Percentiles rank a stretch among this genome's conserved stretches.
These are phyloP conservation scores for Viridothelium virens DNA, from an alignment of 495 filamentous ascomycete genomes.

Conservation along the genomic window DNA sequence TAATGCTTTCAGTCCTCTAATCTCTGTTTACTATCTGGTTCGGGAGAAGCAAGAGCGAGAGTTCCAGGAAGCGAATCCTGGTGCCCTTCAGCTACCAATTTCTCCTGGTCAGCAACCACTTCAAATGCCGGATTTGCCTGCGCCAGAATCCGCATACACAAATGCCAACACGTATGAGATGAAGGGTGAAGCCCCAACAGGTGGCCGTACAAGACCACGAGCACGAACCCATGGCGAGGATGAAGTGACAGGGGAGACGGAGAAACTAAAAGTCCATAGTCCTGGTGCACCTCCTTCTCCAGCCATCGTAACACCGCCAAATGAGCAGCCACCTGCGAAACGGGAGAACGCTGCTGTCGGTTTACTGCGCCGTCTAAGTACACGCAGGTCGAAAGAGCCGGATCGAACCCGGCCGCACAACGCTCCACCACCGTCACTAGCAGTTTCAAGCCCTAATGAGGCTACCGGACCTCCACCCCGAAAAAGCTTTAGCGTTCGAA, in stretches of 20 bases:
- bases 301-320: conserved; percentile 47
- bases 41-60: conserved; percentile 90
- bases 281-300: conserved; percentile 47
- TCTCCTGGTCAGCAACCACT: conserved; percentile 52
- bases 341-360: conserved; percentile 84
- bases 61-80: conserved; percentile 53
- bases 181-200: conserved; percentile 69
- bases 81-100: conserved; percentile 48
- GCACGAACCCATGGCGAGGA: conserved; percentile 95
- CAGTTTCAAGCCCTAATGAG: conserved; percentile 66
- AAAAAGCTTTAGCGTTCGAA: conserved; percentile 76
- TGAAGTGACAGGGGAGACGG: conserved; percentile 68
- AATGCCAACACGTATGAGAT: conserved; percentile 75
- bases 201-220: conserved; percentile 70
- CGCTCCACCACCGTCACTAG: conserved; percentile 60
- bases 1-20: conserved; percentile 86
- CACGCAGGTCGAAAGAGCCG: conserved; percentile 57
- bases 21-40: conserved; percentile 94
- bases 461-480: conserved; percentile 48
- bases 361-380: conserved; percentile 86
- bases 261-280: conserved; percentile 57
- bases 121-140: conserved; percentile 63
- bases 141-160: conserved; percentile 86
- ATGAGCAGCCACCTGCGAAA: conserved; percentile 57
- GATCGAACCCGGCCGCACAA: conserved; percentile 50